Base-by-base conservation (phyloP, 2,329 filamentous ascomycete genomes). In the Colletotrichum tofieldiae region DNA sequence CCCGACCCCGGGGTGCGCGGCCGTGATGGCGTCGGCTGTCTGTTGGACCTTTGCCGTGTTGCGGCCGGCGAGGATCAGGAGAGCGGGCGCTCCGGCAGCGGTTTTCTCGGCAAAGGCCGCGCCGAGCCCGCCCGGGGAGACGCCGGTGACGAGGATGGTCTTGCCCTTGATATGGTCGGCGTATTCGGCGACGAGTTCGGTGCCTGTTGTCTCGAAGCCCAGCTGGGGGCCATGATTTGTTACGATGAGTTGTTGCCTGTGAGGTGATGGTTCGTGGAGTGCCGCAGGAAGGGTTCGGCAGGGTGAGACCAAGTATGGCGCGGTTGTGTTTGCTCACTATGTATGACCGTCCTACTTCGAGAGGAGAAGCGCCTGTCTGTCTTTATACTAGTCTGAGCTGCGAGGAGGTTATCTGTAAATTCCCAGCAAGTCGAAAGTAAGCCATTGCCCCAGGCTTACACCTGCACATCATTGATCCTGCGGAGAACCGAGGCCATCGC, bases 11-110 rank as follows among this genome's bases (percentile, higher is more conserved):
- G 84, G 81, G 60, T 81, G 68, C 14, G 77, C 65, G 4, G 76
- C 74, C 16, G 67, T 62, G 65, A 88, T 79, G 61, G 78, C 76
- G 4, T 82, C 78, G n/a, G 79, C 79, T 0, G 84, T 82, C 1
- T 80, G 77, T 26, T 82, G 77, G 5, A 84, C 72, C 66, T 86
- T 88, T 18, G 78, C 63, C 6, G 76, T 63, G 56, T 79, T 85
- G 68, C 87, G 86, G 39, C 85, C 84, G 8, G 81, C 84, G 35
- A 87, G 82, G 62, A 86, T 84, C 66, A 89, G 82, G 35, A 83
- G 76, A 2, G 77, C 73, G 0, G 86, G 85, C 1, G 80, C 76
- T 37, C 81, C 81, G 14, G 80, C 75, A 26, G 86, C 85, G 52
- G 87, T 77, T 49, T 79, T 74, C 18, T 77, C 67, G 41, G 80